Evolutionary conservation across 1,284 basidiomycete genomes (phyloP).

Genomic region (Malassezia cuniculi): DNA sequence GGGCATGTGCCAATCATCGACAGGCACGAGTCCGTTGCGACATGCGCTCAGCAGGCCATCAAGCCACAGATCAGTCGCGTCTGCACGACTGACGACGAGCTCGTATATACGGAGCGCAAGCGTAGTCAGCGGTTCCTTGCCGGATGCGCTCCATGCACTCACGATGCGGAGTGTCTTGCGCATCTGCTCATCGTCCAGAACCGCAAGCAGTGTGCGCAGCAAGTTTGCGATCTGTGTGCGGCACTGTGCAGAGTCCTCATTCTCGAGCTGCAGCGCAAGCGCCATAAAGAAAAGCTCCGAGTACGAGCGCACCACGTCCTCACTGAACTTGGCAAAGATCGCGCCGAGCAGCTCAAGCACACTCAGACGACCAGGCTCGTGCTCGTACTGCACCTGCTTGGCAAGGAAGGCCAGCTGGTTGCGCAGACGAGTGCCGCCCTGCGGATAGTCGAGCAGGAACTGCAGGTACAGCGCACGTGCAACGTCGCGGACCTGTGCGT

Average conservation of each 20-base stretch:
- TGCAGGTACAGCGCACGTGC: constrained; percentile 79
- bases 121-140: constrained; percentile 46
- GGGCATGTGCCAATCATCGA: constrained; percentile 38
- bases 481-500: constrained; percentile 74
- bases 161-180: constrained; percentile 59
- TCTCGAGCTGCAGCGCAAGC: constrained; percentile 80
- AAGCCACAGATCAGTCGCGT: neutral
- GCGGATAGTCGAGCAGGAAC: constrained; percentile 94
- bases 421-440: constrained; percentile 77
- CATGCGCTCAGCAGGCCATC: neutral
- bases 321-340: constrained; percentile 72
- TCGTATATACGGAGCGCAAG: constrained; percentile 56
- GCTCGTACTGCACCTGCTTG: constrained; percentile 80
- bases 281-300: constrained; percentile 82
- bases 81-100: constrained; percentile 7
- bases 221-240: constrained; percentile 72
- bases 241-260: constrained; percentile 80
- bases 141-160: constrained; percentile 59
- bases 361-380: constrained; percentile 78
- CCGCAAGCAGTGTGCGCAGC: constrained; percentile 61
- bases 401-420: constrained; percentile 84
- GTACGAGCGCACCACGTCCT: constrained; percentile 62
- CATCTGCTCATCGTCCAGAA: constrained; percentile 56
- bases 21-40: neutral
- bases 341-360: constrained; percentile 81